phyloP scores from a whole-genome alignment of 257 asterid species.

The Salvia rosmarinus region DNA sequence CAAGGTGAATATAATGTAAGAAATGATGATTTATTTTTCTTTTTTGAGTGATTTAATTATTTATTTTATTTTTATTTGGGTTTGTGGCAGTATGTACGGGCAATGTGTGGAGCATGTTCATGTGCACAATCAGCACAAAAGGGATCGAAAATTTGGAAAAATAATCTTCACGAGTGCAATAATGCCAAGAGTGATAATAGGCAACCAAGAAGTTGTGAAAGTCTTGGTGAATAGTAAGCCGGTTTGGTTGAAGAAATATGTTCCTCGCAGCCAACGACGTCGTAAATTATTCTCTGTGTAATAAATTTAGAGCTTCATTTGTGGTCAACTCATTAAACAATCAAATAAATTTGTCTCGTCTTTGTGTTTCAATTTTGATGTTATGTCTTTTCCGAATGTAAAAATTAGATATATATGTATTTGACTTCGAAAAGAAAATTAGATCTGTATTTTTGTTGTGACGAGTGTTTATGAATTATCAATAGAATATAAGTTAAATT shows the following conservation, averaged over 20 bases:
- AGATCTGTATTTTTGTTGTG: not conserved
- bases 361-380: too few relatives aligned
- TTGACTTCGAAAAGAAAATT: not conserved
- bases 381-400: too few relatives aligned
- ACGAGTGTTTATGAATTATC: too few relatives aligned
- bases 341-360: not conserved
- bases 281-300: not conserved
- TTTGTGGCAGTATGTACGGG: constrained; percentile 1
- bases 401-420: not conserved
- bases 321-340: too few relatives aligned
- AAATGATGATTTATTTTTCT: not conserved
- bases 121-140: not conserved
- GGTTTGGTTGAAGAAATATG: not conserved
- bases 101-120: not conserved
- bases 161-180: not conserved
- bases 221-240: not conserved
- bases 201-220: not conserved
- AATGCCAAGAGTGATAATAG: not conserved
- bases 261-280: not conserved
- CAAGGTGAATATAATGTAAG: not conserved
- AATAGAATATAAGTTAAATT: not conserved
- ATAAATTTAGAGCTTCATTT: too few relatives aligned
- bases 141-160: constrained; percentile 7
- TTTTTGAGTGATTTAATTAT: not conserved
- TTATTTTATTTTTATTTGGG: not conserved